phyloP scores from a whole-genome alignment of 2,329 filamentous ascomycete genomes.

The Aspergillus hiratsukae region DNA sequence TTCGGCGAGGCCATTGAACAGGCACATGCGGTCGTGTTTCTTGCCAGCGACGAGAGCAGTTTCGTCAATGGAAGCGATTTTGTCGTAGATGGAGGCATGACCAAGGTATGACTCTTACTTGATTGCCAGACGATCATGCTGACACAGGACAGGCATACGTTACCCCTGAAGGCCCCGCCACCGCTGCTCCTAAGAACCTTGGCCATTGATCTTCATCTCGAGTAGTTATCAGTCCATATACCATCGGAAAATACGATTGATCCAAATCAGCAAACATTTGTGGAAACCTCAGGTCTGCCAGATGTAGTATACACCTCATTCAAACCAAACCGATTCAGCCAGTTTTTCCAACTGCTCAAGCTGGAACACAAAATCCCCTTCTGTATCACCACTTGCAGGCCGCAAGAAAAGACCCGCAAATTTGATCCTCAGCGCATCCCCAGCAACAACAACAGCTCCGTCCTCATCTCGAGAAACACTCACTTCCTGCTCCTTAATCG shows the following conservation, averaged over 20 bases:
- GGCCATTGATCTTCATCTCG: slow-evolving; percentile 15
- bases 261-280: not conserved
- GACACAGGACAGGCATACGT: slow-evolving; percentile 59
- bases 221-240: not conserved
- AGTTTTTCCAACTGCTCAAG: not conserved
- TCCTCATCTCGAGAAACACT: not conserved
- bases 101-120: slow-evolving; percentile 50
- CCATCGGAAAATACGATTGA: not conserved
- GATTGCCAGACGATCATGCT: not conserved
- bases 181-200: slow-evolving; percentile 50
- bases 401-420: not conserved
- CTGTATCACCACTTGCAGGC: not conserved
- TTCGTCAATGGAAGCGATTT: slow-evolving; percentile 91
- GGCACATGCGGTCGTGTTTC: slow-evolving; percentile 80
- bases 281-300: too few species aligned
- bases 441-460: not conserved
- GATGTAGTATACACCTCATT: not conserved
- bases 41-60: slow-evolving; percentile 82
- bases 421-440: too few species aligned
- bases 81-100: slow-evolving; percentile 94
- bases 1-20: slow-evolving; percentile 95
- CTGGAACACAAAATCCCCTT: not conserved
- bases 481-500: not conserved
- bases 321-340: not conserved
- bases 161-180: slow-evolving; percentile 56